Evolutionary conservation across 176 grass and related monocot species (phyloP), one percentile per base, ranked within the genome.

Genomic region (Panicum miliaceum): DNA sequence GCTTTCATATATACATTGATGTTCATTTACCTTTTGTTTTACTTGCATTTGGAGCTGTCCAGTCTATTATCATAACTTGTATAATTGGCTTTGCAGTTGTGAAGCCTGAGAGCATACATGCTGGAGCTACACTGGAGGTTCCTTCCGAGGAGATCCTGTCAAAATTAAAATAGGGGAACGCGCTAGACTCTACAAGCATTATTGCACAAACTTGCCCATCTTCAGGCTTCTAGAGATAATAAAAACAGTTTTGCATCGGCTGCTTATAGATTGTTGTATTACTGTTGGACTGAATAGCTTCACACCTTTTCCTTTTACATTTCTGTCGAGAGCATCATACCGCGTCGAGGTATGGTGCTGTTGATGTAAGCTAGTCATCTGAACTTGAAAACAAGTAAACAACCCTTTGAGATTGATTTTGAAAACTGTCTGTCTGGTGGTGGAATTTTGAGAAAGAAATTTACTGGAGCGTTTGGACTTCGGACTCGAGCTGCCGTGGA

Each of bases 81-180:
- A 50, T 3, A 57, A 19, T 86, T 68, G 64, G 7, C 13, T 78
- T 50, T 84, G 59, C 91, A 99, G 96, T 87, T 90, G 91, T 96
- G 32, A 96, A 96, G 90, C 94, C 94, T 81, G 82, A 91, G 63
- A 92, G 84, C 73, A 87, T 50, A 60, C 94, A 97, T 85, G 91
- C 89, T 13, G 94, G 94, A 86, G 87, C 89, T 53, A 97, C 89
- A 51, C 73, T 97, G 26, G 94, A 97, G 84, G 46, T 94, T 79
- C 91, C 94, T 64, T 92, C 94, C 8, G 91, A 97, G 75, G 94
- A 94, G 51, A 88, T 62, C 66, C 66, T 92, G 36, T 81, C 89
- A 3, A 89, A 82, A 35, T 85, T 87, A 40, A 90, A 90, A 87
- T 90, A 90, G 75, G 18, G 23, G 9, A 68, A 68, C 53, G 42